phyloP scores from a whole-genome alignment of 192 early-diverging fungal species.

The Endogone sp. region DNA sequence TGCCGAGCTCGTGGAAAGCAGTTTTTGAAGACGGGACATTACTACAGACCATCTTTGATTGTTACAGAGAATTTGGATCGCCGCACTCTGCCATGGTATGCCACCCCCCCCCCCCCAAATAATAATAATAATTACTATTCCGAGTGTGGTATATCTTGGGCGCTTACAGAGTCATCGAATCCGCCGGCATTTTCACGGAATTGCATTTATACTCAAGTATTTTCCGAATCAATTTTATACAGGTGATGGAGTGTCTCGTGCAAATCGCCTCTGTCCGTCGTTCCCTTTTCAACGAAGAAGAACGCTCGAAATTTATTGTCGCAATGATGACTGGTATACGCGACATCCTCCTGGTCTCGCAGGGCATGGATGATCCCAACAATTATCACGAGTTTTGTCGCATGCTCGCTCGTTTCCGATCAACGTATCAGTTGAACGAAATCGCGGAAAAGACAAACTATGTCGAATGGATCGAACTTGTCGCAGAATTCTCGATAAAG shows the following conservation, averaged over 20 bases:
- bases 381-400: slow-evolving; percentile 88
- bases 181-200: neutral
- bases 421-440: slow-evolving; percentile 76
- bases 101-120: too few relatives aligned
- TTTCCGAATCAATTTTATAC: slow-evolving; percentile 3
- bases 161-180: too few relatives aligned
- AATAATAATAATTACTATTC: too few relatives aligned
- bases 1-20: slow-evolving; percentile 77
- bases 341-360: slow-evolving; percentile 56
- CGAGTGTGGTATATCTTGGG: too few relatives aligned
- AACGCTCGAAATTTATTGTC: slow-evolving; percentile 63
- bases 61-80: slow-evolving; percentile 54
- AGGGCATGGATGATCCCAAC: slow-evolving; percentile 65
- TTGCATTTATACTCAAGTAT: neutral
- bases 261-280: slow-evolving; percentile 77
- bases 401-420: slow-evolving; percentile 75
- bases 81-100: slow-evolving; percentile 48
- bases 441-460: slow-evolving; percentile 72
- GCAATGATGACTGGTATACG: slow-evolving; percentile 65
- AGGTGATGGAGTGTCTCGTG: slow-evolving; percentile 79
- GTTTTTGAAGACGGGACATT: slow-evolving; percentile 69
- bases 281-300: slow-evolving; percentile 80
- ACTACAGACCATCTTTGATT: slow-evolving; percentile 65
- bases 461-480: slow-evolving; percentile 57
- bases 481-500: slow-evolving; percentile 62